phyloP scores from a whole-genome alignment of 371 early-diverging fungal genomes.

The Blastocladiella emersonii region DNA sequence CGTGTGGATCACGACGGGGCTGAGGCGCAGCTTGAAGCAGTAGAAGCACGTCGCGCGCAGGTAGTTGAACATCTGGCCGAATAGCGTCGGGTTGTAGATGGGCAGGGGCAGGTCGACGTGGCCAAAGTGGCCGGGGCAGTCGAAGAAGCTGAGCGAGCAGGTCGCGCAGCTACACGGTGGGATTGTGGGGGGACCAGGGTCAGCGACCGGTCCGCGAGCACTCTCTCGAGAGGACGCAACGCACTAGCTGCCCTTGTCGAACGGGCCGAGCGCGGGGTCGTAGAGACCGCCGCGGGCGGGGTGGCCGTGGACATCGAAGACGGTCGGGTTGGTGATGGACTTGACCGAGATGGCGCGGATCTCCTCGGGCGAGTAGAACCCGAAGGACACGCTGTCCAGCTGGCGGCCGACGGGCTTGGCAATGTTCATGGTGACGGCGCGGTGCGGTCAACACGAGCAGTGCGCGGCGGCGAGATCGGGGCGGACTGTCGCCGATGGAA shows the following conservation, averaged over 20 bases:
- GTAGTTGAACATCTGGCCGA: conserved; percentile 76
- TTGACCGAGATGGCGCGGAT: conserved; percentile 86
- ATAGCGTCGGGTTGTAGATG: conserved; percentile 66
- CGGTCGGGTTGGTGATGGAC: conserved; percentile 84
- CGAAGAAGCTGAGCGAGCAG: conserved; percentile 89
- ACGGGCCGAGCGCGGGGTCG: conserved; percentile 97
- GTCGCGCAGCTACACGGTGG: conserved; percentile 62
- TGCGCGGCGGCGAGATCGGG: too few species aligned
- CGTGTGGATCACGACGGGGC: conserved; percentile 20
- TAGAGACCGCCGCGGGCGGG: conserved; percentile 78
- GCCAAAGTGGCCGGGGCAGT: conserved; percentile 99
- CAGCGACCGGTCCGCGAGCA: neutral
- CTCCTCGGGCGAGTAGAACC: conserved; percentile 85
- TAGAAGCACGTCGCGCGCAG: conserved; percentile 97
- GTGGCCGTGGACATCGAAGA: conserved; percentile 77
- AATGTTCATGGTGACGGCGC: conserved; percentile 20
- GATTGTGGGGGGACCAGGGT: conserved; percentile 71
- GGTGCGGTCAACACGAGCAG: too few species aligned
- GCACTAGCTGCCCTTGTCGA: conserved; percentile 95
- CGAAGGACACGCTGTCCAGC: conserved; percentile 52
- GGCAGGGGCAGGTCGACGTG: conserved; percentile 97
- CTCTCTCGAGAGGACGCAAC: conserved; percentile 29
- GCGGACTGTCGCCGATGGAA: too few species aligned
- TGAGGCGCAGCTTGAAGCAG: conserved; percentile 92
- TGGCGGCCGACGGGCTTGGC: conserved; percentile 19